A percentile compares a stretch with the other conserved stretches of the same genome.
phyloP scores from a whole-genome alignment of 2,329 filamentous ascomycete species.

The Gaeumannomyces tritici region DNA sequence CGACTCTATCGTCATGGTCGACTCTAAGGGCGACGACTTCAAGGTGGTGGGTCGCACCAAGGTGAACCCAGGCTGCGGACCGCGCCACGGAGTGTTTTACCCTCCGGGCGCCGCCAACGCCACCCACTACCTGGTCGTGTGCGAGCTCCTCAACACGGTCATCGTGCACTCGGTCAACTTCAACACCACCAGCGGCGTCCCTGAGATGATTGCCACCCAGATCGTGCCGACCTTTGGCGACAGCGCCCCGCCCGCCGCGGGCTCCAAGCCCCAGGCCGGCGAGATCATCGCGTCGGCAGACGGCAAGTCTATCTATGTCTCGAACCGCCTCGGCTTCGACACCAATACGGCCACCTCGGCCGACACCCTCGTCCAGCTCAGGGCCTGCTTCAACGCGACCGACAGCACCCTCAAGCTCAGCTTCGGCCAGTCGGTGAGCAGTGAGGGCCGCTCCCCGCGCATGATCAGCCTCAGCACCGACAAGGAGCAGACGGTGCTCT shows the following conservation, averaged over 20 bases:
- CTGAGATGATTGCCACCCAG: constrained; percentile 26
- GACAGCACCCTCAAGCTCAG: constrained; percentile 15
- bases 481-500: constrained; percentile 22
- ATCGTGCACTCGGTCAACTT: constrained; percentile 32
- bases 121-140: constrained; percentile 36
- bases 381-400: constrained; percentile 12
- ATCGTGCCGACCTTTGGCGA: constrained; percentile 30
- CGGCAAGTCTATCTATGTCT: constrained; percentile 36
- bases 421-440: constrained; percentile 22
- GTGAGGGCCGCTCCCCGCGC: constrained; percentile 29
- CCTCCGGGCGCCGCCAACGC: constrained; percentile 20
- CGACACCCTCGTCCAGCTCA: constrained; percentile 39
- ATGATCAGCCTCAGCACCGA: constrained; percentile 33
- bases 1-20: constrained; percentile 34
- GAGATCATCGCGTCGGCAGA: constrained; percentile 32
- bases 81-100: constrained; percentile 41
- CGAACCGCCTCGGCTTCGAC: constrained; percentile 31
- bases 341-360: constrained; percentile 25
- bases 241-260: constrained; percentile 23
- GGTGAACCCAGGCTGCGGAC: constrained; percentile 30
- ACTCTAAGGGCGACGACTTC: constrained; percentile 30
- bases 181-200: constrained; percentile 17
- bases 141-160: constrained; percentile 35
- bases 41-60: constrained; percentile 22
- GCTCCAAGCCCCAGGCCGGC: constrained; percentile 28